Evolutionary conservation across 345 rosid species (phyloP).

Genomic region (Euphorbia lathyris): DNA sequence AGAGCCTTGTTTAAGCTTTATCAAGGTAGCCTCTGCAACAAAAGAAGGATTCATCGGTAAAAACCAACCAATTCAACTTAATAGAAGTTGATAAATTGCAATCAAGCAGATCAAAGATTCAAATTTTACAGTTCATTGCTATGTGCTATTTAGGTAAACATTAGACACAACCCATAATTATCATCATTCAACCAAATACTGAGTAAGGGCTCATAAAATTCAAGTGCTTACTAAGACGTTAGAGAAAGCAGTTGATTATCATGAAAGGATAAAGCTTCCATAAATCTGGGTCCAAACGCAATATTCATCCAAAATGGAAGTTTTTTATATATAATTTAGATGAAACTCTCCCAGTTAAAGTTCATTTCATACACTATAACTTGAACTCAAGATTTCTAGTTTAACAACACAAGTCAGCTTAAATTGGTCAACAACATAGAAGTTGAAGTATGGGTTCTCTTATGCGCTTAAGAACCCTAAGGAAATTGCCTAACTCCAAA

Average conservation of each 20-base stretch:
- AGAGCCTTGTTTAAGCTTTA: constrained; percentile 78
- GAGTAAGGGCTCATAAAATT: neutral
- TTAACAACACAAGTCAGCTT: too few species aligned
- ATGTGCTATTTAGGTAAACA: neutral
- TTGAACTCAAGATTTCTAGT: too few species aligned
- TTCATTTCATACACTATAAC: too few species aligned
- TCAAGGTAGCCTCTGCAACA: constrained; percentile 62
- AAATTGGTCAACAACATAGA: neutral
- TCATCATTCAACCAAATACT: neutral
- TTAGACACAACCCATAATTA: neutral
- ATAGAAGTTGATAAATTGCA: neutral
- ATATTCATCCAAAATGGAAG: too few species aligned
- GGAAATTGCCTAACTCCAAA: neutral
- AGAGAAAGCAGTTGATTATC: neutral
- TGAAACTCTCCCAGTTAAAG: too few species aligned
- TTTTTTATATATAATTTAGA: too few species aligned
- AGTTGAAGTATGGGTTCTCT: neutral
- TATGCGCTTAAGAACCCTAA: neutral
- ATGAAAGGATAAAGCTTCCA: neutral
- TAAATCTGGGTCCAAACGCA: neutral
- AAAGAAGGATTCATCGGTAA: neutral
- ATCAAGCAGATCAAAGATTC: neutral
- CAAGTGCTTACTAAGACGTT: neutral
- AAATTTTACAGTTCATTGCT: neutral
- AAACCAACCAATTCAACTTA: neutral